A percentile compares a stretch with the other conserved stretches of the same genome.
These are phyloP conservation scores for Dichotomocladium elegans DNA, from an alignment of 371 early-diverging fungal genomes.

Conservation along the genomic window DNA sequence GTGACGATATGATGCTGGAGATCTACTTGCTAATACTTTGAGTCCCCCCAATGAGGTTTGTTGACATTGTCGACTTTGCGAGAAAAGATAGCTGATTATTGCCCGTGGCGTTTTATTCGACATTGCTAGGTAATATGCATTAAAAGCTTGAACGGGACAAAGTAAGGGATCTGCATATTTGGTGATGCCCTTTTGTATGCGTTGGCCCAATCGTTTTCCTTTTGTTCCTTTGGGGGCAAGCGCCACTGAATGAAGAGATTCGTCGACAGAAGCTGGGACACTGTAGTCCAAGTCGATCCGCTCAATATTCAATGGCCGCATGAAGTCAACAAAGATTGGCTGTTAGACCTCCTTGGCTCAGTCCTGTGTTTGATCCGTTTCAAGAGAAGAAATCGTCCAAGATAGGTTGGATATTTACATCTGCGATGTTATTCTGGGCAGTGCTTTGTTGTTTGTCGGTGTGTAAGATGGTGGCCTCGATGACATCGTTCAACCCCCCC, in stretches of 20 bases:
- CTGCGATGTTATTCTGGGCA: not conserved
- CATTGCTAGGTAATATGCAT: too few relatives aligned
- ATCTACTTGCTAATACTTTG: too few relatives aligned
- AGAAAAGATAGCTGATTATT: too few relatives aligned
- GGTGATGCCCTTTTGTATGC: not conserved
- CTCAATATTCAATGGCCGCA: constrained; percentile 21
- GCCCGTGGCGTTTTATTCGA: too few relatives aligned
- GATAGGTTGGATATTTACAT: constrained; percentile 7
- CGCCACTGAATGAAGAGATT: not conserved
- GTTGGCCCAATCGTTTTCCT: too few relatives aligned
- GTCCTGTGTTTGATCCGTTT: not conserved
- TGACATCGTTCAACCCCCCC: not conserved
- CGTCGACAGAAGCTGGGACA: not conserved
- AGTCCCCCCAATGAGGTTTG: too few relatives aligned
- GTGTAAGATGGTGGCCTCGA: not conserved
- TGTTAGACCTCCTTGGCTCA: constrained; percentile 1
- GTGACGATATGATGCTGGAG: too few relatives aligned
- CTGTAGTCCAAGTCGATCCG: too few relatives aligned
- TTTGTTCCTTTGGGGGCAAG: constrained; percentile 14
- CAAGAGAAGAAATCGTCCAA: not conserved
- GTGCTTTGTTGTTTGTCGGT: not conserved
- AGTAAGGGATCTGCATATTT: constrained; percentile 6
- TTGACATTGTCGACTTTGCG: too few relatives aligned
- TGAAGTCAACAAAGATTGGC: too few relatives aligned
- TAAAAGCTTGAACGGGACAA: constrained; percentile 12